Evolutionary conservation across 2,329 filamentous ascomycete genomes (phyloP), one percentile per base, ranked within the genome.

Genomic region (Ophiocordyceps camponoti-rufipedis): DNA sequence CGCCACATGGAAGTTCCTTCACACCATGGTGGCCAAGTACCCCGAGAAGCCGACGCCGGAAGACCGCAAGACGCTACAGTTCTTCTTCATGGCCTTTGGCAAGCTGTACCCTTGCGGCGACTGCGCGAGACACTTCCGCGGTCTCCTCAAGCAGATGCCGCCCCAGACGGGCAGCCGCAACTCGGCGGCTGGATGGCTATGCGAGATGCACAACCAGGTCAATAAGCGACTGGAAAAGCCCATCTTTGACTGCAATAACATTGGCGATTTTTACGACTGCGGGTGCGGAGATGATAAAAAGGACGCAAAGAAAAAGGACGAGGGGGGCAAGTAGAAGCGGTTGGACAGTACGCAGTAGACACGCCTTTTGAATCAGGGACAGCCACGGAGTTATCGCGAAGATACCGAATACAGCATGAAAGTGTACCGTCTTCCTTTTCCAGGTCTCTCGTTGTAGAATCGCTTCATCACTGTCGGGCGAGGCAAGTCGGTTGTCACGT

Each of bases 261-360:
- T 83, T 55, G 78, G 78, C 14, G 78, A 82, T 54, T 79, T 80
- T 56, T 83, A 82, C 60, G 78, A 83, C 56, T 83, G 79, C 55
- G 79, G 79, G 0, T 83, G 79, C 54, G 78, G 75, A 13, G 78
- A 81, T n/a, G 68, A 69, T 16, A 67, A 68, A 53, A 65, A 69
- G 50, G 55, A 56, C 44, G 32, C 57, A 51, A 55, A 64, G 44
- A 44, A 54, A 44, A 54, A 56, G 41, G 39, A 39, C 16, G 12
- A 41, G 18, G n/a, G 41, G 39, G 31, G 3, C 12, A 42, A 35
- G 44, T 31, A 29, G 12, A 33, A 28, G 19, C 4, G 23, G 29
- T 31, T 31, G 12, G 12, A 9, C 29, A 31, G 29, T 31, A 12
- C 2, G 8, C 29, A 31, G 29, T 31, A 12, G 12, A 31, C 29